Evolutionary conservation across 2,329 filamentous ascomycete genomes (phyloP).

Genomic region (Penicillium sp.): DNA sequence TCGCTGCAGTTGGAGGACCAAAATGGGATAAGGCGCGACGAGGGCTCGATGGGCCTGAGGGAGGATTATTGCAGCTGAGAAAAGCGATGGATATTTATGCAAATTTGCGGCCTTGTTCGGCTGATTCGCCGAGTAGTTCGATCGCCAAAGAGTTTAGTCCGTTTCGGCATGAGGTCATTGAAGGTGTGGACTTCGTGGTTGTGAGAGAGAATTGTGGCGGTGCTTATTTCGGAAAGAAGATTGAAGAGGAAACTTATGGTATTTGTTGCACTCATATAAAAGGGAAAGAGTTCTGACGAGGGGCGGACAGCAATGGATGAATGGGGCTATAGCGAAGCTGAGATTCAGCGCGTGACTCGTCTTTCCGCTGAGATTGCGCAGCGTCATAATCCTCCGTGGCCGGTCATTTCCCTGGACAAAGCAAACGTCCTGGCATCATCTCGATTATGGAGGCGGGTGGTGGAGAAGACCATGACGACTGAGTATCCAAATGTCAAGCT

Average conservation of each 20-base stretch:
- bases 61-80: slow-evolving; percentile 79
- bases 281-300: slow-evolving; percentile 20
- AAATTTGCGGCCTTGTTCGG: slow-evolving; percentile 76
- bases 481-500: slow-evolving; percentile 83
- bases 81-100: slow-evolving; percentile 87
- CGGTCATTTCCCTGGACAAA: slow-evolving; percentile 85
- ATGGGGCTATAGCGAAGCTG: slow-evolving; percentile 76
- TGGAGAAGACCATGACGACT: slow-evolving; percentile 73
- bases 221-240: slow-evolving; percentile 43
- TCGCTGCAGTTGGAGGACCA: slow-evolving; percentile 86
- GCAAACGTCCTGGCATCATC: slow-evolving; percentile 89
- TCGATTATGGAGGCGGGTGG: slow-evolving; percentile 79
- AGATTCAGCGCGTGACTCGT: slow-evolving; percentile 79
- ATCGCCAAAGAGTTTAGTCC: slow-evolving; percentile 76
- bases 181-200: slow-evolving; percentile 76
- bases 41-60: slow-evolving; percentile 78
- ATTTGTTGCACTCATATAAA: not conserved
- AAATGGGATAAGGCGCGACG: slow-evolving; percentile 73
- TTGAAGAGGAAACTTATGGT: slow-evolving; percentile 38
- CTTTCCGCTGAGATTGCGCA: slow-evolving; percentile 76
- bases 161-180: slow-evolving; percentile 75
- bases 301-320: slow-evolving; percentile 60
- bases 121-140: slow-evolving; percentile 71
- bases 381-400: slow-evolving; percentile 66
- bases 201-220: slow-evolving; percentile 46